These are phyloP conservation scores for Penicillium arizonense DNA, from an alignment of 495 filamentous ascomycete genomes.

Conservation along the genomic window DNA sequence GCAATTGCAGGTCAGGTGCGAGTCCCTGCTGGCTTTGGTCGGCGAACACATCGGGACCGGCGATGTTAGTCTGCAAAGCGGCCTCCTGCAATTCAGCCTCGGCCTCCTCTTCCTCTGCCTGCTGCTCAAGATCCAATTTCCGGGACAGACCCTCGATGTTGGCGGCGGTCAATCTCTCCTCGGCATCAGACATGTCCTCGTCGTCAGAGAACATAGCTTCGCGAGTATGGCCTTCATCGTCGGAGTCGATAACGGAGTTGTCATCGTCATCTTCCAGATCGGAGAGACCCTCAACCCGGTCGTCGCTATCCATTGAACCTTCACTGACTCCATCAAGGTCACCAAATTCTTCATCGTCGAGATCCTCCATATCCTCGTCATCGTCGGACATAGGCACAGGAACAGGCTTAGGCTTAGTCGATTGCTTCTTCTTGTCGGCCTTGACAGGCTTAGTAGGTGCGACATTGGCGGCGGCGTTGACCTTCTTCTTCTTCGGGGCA, in stretches of 20 bases:
- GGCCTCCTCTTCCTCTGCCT: constrained; percentile 67
- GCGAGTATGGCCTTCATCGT: constrained; percentile 55
- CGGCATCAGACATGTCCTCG: constrained; percentile 83
- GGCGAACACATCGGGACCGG: constrained; percentile 69
- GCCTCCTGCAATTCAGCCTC: constrained; percentile 75
- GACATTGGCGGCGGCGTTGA: neutral
- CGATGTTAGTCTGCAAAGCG: constrained; percentile 94
- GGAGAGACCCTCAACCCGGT: constrained; percentile 45
- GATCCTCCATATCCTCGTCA: constrained; percentile 35
- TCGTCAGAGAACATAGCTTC: constrained; percentile 90
- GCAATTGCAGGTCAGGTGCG: constrained; percentile 84
- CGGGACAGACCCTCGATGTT: constrained; percentile 91
- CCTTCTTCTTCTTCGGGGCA: constrained; percentile 9
- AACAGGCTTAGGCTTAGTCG: constrained; percentile 37
- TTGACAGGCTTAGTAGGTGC: constrained; percentile 14
- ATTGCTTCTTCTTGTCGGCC: constrained; percentile 31
- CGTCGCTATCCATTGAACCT: constrained; percentile 50
- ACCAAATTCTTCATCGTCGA: constrained; percentile 50
- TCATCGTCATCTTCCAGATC: constrained; percentile 57
- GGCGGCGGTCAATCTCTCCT: constrained; percentile 89
- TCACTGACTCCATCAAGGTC: constrained; percentile 53
- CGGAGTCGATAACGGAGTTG: constrained; percentile 74
- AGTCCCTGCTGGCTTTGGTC: constrained; percentile 58
- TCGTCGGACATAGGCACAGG: constrained; percentile 46
- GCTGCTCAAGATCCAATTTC: constrained; percentile 70